A percentile compares a stretch with the other conserved stretches of the same genome.
These are phyloP conservation scores for Ogataea nonfermentans DNA, from an alignment of 805 yeast genomes.

Conservation along the genomic window DNA sequence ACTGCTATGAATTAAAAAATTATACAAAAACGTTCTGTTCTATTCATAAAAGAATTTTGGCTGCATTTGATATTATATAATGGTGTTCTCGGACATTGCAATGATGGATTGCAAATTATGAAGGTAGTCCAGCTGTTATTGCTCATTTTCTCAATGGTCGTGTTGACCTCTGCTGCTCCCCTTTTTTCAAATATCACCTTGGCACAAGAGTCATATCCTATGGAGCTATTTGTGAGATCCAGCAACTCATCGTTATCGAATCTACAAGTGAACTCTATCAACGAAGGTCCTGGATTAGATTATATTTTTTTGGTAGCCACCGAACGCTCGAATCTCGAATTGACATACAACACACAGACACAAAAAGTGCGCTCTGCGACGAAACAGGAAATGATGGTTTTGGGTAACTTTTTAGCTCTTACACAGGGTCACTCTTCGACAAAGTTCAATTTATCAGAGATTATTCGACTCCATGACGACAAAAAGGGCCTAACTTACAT, in stretches of 20 bases:
- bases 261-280: conserved; percentile 15
- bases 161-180: conserved; percentile 1
- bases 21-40: too few species aligned
- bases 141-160: neutral
- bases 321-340: conserved; percentile 9
- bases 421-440: conserved; percentile 12
- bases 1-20: neutral
- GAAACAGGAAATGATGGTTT: conserved; percentile 11
- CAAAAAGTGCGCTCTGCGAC: conserved; percentile 11
- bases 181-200: neutral
- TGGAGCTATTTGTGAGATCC: conserved; percentile 10
- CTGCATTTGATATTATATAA: neutral
- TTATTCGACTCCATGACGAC: conserved; percentile 4
- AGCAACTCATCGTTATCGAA: conserved; percentile 4
- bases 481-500: conserved; percentile 1
- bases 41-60: conserved; percentile 5
- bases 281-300: conserved; percentile 20
- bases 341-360: conserved; percentile 9
- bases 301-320: conserved; percentile 17
- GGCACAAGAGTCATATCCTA: conserved; percentile 1
- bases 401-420: conserved; percentile 14
- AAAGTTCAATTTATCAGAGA: conserved; percentile 6
- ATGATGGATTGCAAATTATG: too few species aligned
- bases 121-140: neutral
- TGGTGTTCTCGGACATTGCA: too few species aligned